These are phyloP conservation scores for Talaromyces verruculosus DNA, from an alignment of 2,329 filamentous ascomycete genomes.

Conservation along the genomic window DNA sequence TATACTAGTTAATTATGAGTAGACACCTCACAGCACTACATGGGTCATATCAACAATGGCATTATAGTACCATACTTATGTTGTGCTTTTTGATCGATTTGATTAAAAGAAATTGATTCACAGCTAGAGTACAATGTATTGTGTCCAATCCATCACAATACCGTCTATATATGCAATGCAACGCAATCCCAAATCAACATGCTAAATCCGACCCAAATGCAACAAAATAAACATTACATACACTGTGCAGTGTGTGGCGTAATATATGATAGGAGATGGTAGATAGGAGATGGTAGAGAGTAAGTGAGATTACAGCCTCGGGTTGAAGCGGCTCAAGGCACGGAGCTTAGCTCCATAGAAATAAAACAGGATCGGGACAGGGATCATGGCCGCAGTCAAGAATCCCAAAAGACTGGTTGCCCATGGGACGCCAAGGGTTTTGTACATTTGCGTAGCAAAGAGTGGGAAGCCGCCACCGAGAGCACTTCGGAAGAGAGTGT, in stretches of 20 bases:
- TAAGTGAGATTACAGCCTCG: constrained; percentile 19
- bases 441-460: constrained; percentile 41
- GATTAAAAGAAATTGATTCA: neutral
- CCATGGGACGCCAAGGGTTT: constrained; percentile 42
- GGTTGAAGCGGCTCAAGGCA: constrained; percentile 41
- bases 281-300: no score
- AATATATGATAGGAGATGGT: neutral
- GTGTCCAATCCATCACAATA: neutral
- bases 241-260: neutral
- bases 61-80: neutral
- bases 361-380: constrained; percentile 52
- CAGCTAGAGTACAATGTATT: neutral
- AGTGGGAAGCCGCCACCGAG: constrained; percentile 39
- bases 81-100: neutral
- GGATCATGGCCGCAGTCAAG: constrained; percentile 42
- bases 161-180: neutral
- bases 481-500: constrained; percentile 37
- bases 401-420: constrained; percentile 43
- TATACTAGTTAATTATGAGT: no score
- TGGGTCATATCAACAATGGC: neutral
- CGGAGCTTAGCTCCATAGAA: constrained; percentile 49
- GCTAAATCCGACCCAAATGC: constrained; percentile 7
- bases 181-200: neutral
- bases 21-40: neutral
- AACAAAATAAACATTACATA: neutral